These are phyloP conservation scores for Didymella segeticola DNA, from an alignment of 2,329 filamentous ascomycete genomes.

Conservation along the genomic window DNA sequence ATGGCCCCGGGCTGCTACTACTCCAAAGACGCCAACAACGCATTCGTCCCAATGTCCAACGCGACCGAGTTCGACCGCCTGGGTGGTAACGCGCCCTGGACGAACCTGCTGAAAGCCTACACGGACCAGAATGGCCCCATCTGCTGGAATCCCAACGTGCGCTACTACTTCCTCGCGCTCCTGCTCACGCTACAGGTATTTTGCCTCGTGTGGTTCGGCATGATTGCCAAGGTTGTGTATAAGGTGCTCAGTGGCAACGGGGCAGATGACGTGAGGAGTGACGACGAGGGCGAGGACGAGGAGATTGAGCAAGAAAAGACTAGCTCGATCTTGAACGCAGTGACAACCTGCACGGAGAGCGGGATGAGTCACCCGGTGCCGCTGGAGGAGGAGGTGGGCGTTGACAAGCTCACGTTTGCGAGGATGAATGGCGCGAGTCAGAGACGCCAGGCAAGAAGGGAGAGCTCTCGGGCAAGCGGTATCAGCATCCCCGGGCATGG, in stretches of 20 bases:
- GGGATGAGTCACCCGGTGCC: constrained; percentile 57
- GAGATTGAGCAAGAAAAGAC: constrained; percentile 53
- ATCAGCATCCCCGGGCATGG: constrained; percentile 74
- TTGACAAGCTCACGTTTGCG: constrained; percentile 72
- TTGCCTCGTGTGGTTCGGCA: constrained; percentile 84
- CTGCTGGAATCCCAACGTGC: constrained; percentile 79
- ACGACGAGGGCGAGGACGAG: constrained; percentile 76
- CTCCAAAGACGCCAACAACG: constrained; percentile 62
- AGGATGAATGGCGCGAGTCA: constrained; percentile 50
- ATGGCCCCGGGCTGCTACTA: constrained; percentile 76
- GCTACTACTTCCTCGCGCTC: constrained; percentile 76
- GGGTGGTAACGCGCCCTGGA: constrained; percentile 52
- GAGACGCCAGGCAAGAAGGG: constrained; percentile 60
- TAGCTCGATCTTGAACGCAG: constrained; percentile 29
- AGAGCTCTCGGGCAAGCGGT: constrained; percentile 55
- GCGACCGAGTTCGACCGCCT: constrained; percentile 45
- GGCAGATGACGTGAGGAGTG: constrained; percentile 86
- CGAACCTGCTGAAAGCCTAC: constrained; percentile 77
- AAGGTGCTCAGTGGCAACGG: constrained; percentile 77
- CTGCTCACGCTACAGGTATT: constrained; percentile 81
- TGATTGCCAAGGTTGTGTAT: constrained; percentile 84
- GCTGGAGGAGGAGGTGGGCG: constrained; percentile 77
- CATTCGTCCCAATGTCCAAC: constrained; percentile 63
- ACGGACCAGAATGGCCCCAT: constrained; percentile 73
- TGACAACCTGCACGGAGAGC: constrained; percentile 39